phyloP scores from a whole-genome alignment of 1,284 basidiomycete genomes.

The Naganishia albida region DNA sequence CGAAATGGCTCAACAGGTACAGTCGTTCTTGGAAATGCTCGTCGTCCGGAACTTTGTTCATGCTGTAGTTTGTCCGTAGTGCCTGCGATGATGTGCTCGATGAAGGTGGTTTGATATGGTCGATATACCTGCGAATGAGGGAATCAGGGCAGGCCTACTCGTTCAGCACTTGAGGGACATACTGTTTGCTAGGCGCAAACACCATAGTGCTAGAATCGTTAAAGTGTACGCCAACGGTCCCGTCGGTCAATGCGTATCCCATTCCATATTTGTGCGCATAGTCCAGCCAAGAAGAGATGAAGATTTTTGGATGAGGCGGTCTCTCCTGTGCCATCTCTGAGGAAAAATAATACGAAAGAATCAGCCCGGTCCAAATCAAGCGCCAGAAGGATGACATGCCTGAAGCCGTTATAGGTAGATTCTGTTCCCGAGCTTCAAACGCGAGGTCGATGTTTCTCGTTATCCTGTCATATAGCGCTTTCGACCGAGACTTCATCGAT shows the following conservation, averaged over 20 bases:
- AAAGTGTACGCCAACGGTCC: conserved; percentile 91
- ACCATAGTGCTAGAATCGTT: conserved; percentile 89
- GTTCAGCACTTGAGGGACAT: conserved; percentile 45
- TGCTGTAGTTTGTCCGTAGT: conserved; percentile 19
- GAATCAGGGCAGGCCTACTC: neutral
- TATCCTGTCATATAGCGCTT: conserved; percentile 26
- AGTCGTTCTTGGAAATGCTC: conserved; percentile 61
- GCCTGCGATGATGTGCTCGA: neutral
- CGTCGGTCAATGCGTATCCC: conserved; percentile 94
- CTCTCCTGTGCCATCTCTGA: conserved; percentile 21
- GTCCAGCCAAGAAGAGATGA: conserved; percentile 96
- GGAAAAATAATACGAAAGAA: neutral
- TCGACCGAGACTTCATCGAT: conserved; percentile 15
- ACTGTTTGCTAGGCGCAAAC: conserved; percentile 79
- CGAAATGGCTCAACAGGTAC: conserved; percentile 87
- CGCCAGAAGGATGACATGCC: conserved; percentile 8
- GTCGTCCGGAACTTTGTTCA: conserved; percentile 35
- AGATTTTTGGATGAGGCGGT: conserved; percentile 66
- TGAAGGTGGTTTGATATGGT: conserved; percentile 39
- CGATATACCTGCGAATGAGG: conserved; percentile 25
- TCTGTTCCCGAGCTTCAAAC: conserved; percentile 8
- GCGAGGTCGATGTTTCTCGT: conserved; percentile 18
- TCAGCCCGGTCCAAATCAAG: neutral
- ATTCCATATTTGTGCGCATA: conserved; percentile 99
- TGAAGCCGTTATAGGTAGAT: conserved; percentile 18